Evolutionary conservation across 306 rosid genomes (phyloP).

Genomic region (Castanea crenata): DNA sequence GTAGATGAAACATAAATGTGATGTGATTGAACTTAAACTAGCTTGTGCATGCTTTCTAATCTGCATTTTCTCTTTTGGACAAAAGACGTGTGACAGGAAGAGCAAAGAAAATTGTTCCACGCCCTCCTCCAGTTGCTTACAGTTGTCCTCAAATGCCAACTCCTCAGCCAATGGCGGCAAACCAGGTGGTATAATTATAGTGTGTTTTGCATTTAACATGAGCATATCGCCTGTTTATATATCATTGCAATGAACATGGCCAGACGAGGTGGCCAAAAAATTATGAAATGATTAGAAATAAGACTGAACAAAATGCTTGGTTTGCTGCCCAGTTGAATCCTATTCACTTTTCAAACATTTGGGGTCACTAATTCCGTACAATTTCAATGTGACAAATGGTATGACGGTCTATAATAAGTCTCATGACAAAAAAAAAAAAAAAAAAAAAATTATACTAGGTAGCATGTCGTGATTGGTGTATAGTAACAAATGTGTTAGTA

Average conservation of each 20-base stretch:
- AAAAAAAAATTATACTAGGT: no score
- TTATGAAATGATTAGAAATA: neutral
- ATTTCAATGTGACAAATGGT: neutral
- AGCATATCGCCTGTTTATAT: neutral
- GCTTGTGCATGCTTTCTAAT: conserved; percentile 3
- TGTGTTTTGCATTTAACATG: neutral
- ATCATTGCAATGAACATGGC: neutral
- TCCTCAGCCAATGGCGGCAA: conserved; percentile 34
- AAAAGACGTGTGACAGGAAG: conserved; percentile 62
- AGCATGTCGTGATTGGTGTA: no score
- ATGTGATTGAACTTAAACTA: neutral
- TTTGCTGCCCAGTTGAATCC: neutral
- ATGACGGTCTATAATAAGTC: neutral
- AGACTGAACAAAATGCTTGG: neutral
- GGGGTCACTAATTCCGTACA: neutral
- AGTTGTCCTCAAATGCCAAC: conserved; percentile 16
- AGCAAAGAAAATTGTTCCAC: conserved; percentile 54
- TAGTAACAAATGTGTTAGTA: no score
- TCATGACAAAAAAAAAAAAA: neutral
- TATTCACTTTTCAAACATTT: neutral
- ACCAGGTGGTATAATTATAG: conserved; percentile 42
- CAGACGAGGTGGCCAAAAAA: neutral
- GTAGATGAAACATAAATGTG: neutral
- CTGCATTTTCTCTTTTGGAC: neutral
- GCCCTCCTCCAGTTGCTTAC: conserved; percentile 68